Percentiles rank a stretch among this genome's conserved stretches.
Evolutionary conservation across 768 basidiomycete genomes (phyloP).

Genomic region (Boletus reticuloceps): DNA sequence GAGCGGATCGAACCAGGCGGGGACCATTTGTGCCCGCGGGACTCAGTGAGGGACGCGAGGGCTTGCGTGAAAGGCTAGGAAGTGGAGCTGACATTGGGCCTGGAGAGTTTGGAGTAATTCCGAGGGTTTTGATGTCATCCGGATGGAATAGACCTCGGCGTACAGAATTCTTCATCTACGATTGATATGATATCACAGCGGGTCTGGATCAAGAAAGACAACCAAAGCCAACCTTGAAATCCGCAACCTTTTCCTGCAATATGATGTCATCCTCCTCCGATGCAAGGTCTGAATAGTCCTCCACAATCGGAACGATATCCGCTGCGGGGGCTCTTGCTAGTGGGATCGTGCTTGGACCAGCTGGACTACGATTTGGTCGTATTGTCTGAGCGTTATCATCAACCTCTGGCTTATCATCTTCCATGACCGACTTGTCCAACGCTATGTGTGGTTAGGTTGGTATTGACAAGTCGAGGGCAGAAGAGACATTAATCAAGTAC

Average conservation of each 20-base stretch:
- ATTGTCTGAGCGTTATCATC: slow-evolving; percentile 85
- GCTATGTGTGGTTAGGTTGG: slow-evolving; percentile 35
- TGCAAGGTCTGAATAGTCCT: slow-evolving; percentile 90
- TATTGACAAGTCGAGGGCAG: not conserved
- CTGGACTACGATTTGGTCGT: slow-evolving; percentile 71
- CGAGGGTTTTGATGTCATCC: slow-evolving; percentile 81
- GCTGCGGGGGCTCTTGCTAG: slow-evolving; percentile 60
- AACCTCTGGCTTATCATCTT: slow-evolving; percentile 51
- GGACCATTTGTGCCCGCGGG: slow-evolving; percentile 35
- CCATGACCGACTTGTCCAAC: slow-evolving; percentile 57
- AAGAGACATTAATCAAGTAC: slow-evolving; percentile 16
- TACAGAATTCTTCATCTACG: slow-evolving; percentile 65
- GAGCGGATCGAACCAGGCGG: slow-evolving; percentile 32
- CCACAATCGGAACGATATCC: slow-evolving; percentile 67
- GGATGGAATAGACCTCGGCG: slow-evolving; percentile 84
- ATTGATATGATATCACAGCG: not conserved
- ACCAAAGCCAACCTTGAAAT: slow-evolving; percentile 63
- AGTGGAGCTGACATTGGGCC: slow-evolving; percentile 70
- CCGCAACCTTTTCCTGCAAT: slow-evolving; percentile 75
- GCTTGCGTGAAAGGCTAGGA: slow-evolving; percentile 49
- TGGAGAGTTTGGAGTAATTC: slow-evolving; percentile 47
- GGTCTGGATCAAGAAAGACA: not conserved
- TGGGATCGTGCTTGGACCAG: slow-evolving; percentile 45
- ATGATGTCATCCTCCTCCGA: slow-evolving; percentile 72
- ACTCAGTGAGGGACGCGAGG: slow-evolving; percentile 53